These are phyloP conservation scores for grape (Vitis vinifera) DNA, from an alignment of 164 flowering plant genomes.

Conservation along the genomic window DNA sequence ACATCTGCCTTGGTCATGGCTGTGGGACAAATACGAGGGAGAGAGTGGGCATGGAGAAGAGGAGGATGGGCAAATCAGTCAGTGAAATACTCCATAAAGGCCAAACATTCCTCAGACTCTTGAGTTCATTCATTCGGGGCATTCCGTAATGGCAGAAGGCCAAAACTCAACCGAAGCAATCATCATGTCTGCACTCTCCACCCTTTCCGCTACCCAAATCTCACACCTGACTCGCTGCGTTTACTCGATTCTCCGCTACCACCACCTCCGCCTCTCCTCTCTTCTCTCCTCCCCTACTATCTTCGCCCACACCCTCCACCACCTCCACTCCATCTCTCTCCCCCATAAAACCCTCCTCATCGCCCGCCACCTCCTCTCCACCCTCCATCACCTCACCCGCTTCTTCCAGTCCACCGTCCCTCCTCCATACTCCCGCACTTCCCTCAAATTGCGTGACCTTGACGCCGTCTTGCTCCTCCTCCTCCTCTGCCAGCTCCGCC, in stretches of 20 bases:
- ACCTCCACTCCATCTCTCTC: conserved; percentile 75
- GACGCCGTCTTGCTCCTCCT: conserved; percentile 71
- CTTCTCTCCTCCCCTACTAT: conserved; percentile 61
- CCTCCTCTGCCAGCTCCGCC: conserved; percentile 70
- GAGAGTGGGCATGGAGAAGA: neutral
- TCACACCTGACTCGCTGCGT: conserved; percentile 44
- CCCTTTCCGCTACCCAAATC: conserved; percentile 51
- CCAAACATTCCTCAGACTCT: neutral
- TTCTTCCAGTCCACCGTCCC: conserved; percentile 21
- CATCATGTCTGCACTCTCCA: conserved; percentile 59
- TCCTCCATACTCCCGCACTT: conserved; percentile 13
- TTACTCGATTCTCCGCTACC: conserved; percentile 44
- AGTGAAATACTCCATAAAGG: conserved; percentile 4
- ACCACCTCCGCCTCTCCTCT: conserved; percentile 53
- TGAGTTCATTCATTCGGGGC: neutral
- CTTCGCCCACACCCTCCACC: conserved; percentile 63
- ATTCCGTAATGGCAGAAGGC: conserved; percentile 31
- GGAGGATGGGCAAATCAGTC: conserved; percentile 1
- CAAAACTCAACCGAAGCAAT: conserved; percentile 20
- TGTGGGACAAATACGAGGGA: too few relatives aligned
- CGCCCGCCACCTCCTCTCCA: conserved; percentile 60
- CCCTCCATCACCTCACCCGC: conserved; percentile 49
- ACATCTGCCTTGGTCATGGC: too few relatives aligned
- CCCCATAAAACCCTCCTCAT: conserved; percentile 61
- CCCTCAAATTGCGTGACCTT: conserved; percentile 44